Base-by-base conservation (phyloP, 2,329 filamentous ascomycete genomes). In the Talaromyces sp. region DNA sequence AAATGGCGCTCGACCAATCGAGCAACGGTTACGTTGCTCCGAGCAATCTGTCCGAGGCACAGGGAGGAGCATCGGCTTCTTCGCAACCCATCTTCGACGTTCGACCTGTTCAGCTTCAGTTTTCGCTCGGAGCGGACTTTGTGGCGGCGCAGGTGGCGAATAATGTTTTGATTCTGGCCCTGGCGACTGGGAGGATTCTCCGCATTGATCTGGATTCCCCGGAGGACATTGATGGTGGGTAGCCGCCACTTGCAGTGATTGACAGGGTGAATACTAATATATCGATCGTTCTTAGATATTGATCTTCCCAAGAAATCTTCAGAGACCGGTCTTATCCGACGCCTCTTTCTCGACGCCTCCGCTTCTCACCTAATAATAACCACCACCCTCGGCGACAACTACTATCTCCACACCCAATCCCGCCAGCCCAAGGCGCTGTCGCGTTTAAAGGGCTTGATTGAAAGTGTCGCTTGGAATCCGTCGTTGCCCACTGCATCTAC, bases 331-430 rank as follows among this genome's bases (percentile, higher is more conserved):
- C 85, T 96, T 58, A 98, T 99, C 72, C 89, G 90, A 68, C 91
- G 90, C 80, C 92, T 99, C 85, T 99, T 99, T 79, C 89, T 99
- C 72, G 95, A 99, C 72, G 94, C 95, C 31, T 96, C 94, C 10
- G 95, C 95, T 31, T 97, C 92, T 5, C 95, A 99, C 78, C 82
- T 99, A 31, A 86, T 99, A 66, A 87, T 99, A 68, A 92, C 90
- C 73, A 99, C 95, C 3, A 89, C 92, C 5, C 85, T 92, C 47
- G 92, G 92, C 73, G 95, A 99, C 76, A 98, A 96, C 78, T 99
- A 93, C 81, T 99, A 99, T 76, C 89, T 99, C 9, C 95, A 99
- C 75, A 94, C 92, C 10, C 94, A 98, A 74, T 95, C 93, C 36
- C 89, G 92, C 68, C 89, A 93, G 66, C 92, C 94, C 2, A 91